These are phyloP conservation scores for Cercospora sesami DNA, from an alignment of 2,329 filamentous ascomycete genomes.

Conservation along the genomic window DNA sequence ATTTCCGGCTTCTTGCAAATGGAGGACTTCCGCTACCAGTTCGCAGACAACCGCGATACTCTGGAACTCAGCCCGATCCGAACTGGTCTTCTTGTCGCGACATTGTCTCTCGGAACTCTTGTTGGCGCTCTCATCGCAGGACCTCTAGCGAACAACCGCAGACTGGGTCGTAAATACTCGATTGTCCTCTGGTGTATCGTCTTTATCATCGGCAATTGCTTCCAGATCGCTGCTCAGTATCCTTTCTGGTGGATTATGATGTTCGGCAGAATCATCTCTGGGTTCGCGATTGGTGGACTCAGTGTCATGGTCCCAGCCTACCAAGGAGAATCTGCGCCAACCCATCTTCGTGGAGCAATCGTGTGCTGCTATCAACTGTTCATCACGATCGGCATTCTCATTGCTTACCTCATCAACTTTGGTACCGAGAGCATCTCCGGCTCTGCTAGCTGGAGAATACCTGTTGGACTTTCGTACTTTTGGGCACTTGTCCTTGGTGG, in stretches of 20 bases:
- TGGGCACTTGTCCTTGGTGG: slow-evolving; percentile 48
- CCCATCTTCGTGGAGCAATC: slow-evolving; percentile 62
- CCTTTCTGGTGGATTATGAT: slow-evolving; percentile 63
- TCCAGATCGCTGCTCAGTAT: slow-evolving; percentile 60
- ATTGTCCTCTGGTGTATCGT: slow-evolving; percentile 63
- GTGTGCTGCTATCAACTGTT: slow-evolving; percentile 67
- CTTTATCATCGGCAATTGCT: slow-evolving; percentile 62
- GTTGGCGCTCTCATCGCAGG: slow-evolving; percentile 58
- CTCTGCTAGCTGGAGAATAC: slow-evolving; percentile 47
- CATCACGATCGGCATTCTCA: slow-evolving; percentile 65
- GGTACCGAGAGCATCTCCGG: slow-evolving; percentile 53
- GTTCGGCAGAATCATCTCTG: slow-evolving; percentile 62
- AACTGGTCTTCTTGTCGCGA: slow-evolving; percentile 62
- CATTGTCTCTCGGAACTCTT: slow-evolving; percentile 58
- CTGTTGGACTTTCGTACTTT: slow-evolving; percentile 48
- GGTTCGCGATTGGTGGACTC: slow-evolving; percentile 62
- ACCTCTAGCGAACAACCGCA: slow-evolving; percentile 57
- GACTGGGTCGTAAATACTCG: slow-evolving; percentile 58
- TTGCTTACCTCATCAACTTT: slow-evolving; percentile 56
- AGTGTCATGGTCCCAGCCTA: slow-evolving; percentile 67
- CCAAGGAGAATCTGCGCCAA: slow-evolving; percentile 63
- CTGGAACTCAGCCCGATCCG: slow-evolving; percentile 55
- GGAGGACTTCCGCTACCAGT: slow-evolving; percentile 56
- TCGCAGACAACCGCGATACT: slow-evolving; percentile 46
- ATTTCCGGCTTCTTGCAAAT: slow-evolving; percentile 62